Percentiles rank a stretch among this genome's conserved stretches.
These are phyloP conservation scores for Triticum turgidum DNA, from an alignment of 176 grass and related monocot species.

Conservation along the genomic window DNA sequence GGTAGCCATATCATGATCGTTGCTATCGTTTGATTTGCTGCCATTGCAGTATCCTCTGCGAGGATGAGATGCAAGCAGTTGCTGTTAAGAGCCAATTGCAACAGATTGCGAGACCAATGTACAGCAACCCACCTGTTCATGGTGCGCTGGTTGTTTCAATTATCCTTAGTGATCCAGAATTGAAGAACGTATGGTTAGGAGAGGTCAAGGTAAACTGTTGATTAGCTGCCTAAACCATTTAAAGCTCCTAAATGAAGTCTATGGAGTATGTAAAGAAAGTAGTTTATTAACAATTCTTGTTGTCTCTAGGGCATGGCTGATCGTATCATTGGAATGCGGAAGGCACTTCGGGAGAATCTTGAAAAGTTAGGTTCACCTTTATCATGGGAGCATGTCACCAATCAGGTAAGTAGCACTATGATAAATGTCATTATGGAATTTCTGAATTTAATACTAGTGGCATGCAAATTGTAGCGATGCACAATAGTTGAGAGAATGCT, in stretches of 20 bases:
- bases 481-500: neutral
- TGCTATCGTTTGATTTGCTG: neutral
- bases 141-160: constrained; percentile 86
- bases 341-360: constrained; percentile 72
- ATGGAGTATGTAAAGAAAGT: constrained; percentile 1
- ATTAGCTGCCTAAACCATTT: neutral
- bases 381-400: constrained; percentile 93
- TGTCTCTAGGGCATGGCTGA: constrained; percentile 81
- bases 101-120: constrained; percentile 95
- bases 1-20: neutral
- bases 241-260: neutral
- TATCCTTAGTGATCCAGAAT: constrained; percentile 84
- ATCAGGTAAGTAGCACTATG: constrained; percentile 59
- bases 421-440: neutral
- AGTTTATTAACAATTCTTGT: neutral
- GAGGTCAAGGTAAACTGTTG: constrained; percentile 83
- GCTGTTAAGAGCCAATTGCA: constrained; percentile 96
- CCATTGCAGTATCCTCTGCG: constrained; percentile 76
- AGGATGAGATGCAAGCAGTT: constrained; percentile 91
- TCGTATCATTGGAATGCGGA: constrained; percentile 95
- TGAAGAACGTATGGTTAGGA: constrained; percentile 84
- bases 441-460: neutral
- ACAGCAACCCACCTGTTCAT: constrained; percentile 95
- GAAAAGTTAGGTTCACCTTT: constrained; percentile 75
- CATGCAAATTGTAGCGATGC: neutral